Percentiles rank a stretch among this genome's conserved stretches.
Conservation (phyloP, 148 eudicot species). For the Chenopodium album region DNA sequence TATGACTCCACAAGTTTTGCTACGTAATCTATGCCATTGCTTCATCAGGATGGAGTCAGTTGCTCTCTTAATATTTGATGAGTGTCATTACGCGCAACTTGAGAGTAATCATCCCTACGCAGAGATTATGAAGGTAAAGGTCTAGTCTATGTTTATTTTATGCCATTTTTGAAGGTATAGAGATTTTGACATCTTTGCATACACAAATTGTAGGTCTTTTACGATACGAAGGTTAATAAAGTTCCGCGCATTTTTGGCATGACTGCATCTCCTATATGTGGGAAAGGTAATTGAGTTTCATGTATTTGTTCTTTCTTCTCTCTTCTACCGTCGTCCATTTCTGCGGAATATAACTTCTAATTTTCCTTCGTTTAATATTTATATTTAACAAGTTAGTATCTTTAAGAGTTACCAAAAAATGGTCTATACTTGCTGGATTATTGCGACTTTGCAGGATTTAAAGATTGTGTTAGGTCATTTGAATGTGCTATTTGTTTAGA, state of each 20-base stretch:
- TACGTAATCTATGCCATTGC: slow-evolving; percentile 70
- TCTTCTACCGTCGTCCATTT: not conserved
- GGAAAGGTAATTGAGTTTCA: slow-evolving; percentile 62
- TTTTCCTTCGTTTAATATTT: not conserved
- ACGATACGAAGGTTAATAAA: slow-evolving; percentile 41
- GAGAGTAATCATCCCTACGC: slow-evolving; percentile 95
- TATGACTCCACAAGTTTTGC: slow-evolving; percentile 83
- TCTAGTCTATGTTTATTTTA: not conserved
- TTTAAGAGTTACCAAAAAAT: not conserved
- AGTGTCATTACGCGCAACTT: slow-evolving; percentile 93
- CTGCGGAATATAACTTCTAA: not conserved
- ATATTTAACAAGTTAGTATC: not conserved
- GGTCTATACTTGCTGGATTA: not conserved
- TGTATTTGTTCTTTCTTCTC: not conserved
- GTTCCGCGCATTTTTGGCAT: slow-evolving; percentile 96
- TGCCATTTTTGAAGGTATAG: not conserved
- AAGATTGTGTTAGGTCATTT: too few relatives aligned
- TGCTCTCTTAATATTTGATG: slow-evolving; percentile 90
- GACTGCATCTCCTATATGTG: slow-evolving; percentile 93
- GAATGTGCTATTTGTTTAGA: too few relatives aligned
- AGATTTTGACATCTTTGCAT: not conserved
- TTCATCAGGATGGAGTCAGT: slow-evolving; percentile 77
- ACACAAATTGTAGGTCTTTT: slow-evolving; percentile 60
- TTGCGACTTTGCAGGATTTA: not conserved
- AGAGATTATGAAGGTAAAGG: slow-evolving; percentile 89